Evolutionary conservation across 1,284 basidiomycete species (phyloP).

Genomic region (Apiotrichum domesticum): DNA sequence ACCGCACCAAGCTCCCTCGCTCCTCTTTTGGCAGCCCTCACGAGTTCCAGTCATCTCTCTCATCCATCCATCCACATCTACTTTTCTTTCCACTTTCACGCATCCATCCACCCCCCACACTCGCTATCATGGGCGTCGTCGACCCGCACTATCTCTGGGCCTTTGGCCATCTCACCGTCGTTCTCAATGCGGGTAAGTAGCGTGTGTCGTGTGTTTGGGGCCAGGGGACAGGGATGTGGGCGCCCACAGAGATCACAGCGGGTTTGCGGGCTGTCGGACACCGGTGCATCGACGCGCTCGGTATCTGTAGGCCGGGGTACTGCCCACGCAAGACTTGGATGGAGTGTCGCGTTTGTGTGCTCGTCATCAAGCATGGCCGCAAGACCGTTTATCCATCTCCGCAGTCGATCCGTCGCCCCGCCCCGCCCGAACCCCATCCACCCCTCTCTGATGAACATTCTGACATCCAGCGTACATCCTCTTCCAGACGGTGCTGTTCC

Average conservation of each 20-base stretch:
- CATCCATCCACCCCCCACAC: not conserved
- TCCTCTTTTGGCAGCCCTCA: not conserved
- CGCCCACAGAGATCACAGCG: too few species aligned
- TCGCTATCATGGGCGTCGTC: slow-evolving; percentile 20
- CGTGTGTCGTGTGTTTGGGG: too few species aligned
- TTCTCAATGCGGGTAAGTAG: slow-evolving; percentile 35
- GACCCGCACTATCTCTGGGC: slow-evolving; percentile 47
- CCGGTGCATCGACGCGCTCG: too few species aligned
- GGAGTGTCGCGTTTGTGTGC: too few species aligned
- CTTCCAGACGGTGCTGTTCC: slow-evolving; percentile 34
- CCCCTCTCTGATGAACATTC: not conserved
- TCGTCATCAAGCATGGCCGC: too few species aligned
- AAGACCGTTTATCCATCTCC: not conserved
- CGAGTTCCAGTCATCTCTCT: not conserved
- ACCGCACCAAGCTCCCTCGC: not conserved
- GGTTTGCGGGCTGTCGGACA: too few species aligned
- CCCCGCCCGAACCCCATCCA: not conserved
- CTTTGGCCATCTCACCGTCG: slow-evolving; percentile 38
- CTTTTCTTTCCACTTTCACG: not conserved
- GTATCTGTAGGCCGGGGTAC: too few species aligned
- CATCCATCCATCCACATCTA: not conserved
- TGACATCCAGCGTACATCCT: slow-evolving; percentile 28
- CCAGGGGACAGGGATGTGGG: too few species aligned
- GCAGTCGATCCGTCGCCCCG: not conserved
- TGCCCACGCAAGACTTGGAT: too few species aligned